Percentiles rank a stretch among this genome's conserved stretches.
Evolutionary conservation across 2,329 filamentous ascomycete species (phyloP).

Genomic region (Cladosporium sp.): DNA sequence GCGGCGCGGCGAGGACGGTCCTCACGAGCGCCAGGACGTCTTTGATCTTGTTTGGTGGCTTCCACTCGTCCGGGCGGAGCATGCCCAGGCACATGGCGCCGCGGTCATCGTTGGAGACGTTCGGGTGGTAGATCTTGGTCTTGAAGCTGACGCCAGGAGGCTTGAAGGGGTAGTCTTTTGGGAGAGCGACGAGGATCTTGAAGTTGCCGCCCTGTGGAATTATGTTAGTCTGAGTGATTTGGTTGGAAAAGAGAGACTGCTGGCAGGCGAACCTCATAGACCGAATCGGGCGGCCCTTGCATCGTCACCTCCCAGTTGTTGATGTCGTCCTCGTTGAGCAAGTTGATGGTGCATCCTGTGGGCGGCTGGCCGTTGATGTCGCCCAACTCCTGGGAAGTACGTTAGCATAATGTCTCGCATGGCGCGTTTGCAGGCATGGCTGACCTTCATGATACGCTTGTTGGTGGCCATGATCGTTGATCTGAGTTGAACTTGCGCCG

Average conservation of each 20-base stretch:
- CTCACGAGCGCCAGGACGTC: conserved; percentile 74
- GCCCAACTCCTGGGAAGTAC: conserved; percentile 52
- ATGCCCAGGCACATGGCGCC: conserved; percentile 83
- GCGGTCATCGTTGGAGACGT: conserved; percentile 80
- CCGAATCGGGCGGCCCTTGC: conserved; percentile 61
- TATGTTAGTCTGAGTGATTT: conserved; percentile 39
- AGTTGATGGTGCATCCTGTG: conserved; percentile 52
- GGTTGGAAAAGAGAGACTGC: no score
- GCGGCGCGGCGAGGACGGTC: conserved; percentile 71
- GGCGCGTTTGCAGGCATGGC: background rate
- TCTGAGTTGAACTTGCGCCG: background rate
- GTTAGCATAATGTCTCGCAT: conserved; percentile 14
- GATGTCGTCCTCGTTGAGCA: conserved; percentile 61
- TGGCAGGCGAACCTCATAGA: conserved; percentile 60
- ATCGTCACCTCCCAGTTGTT: conserved; percentile 65
- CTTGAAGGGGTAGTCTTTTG: conserved; percentile 85
- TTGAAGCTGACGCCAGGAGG: conserved; percentile 73
- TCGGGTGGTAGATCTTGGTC: conserved; percentile 94
- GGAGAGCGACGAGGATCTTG: conserved; percentile 68
- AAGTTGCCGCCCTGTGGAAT: conserved; percentile 76
- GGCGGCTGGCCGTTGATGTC: conserved; percentile 55
- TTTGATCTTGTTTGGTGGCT: conserved; percentile 73
- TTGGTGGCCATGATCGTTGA: conserved; percentile 28
- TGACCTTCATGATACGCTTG: conserved; percentile 41
- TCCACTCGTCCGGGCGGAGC: conserved; percentile 86